Evolutionary conservation across 495 filamentous ascomycete genomes (phyloP), one percentile per base, ranked within the genome.

Genomic region (Daldinia caldariorum): DNA sequence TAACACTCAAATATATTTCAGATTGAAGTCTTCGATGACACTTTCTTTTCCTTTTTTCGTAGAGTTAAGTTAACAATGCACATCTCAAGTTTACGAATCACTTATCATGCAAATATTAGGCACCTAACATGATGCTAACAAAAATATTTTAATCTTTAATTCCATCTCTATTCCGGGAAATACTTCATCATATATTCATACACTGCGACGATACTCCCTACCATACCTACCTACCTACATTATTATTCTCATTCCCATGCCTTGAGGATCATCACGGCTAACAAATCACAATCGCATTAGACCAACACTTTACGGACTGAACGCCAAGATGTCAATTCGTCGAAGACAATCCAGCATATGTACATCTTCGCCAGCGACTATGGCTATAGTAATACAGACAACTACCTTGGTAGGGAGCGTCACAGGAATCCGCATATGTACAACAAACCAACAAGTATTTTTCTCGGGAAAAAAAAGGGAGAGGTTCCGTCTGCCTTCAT

Each of bases 381-480:
- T 18, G 12, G 18, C 43, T 35, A 47, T 16, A 10, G 9, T 18
- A 20, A 47, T 45, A 45, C 6, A 45, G n/a, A 45, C 41, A 45
- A 7, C 16, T 18, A 18, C 26, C 26, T 26, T 26, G 26, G 26
- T 26, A 26, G 26, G n/a, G 41, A n/a, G 18, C 16, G 9, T 45
- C 41, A 18, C 16, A 8, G 16, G 43, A 47, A 12, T n/a, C 20
- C 43, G 12, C 10, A 22, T 22, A 47, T 47, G 43, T 47, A 47
- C 43, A 47, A 47, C 18, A 22, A 47, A 18, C 43, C 6, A 22
- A 47, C 43, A 47, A 47, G 43, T 18, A 47, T 47, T 22, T 47
- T 47, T 18, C 22, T 8, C 4, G 16, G 20, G 20, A 47, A 13
- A 8, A 13, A 22, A 13, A 47, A 10, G 18, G 18, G 9, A 18